Conservation (phyloP, 2,329 filamentous ascomycete genomes). For the Knufia fluminis region DNA sequence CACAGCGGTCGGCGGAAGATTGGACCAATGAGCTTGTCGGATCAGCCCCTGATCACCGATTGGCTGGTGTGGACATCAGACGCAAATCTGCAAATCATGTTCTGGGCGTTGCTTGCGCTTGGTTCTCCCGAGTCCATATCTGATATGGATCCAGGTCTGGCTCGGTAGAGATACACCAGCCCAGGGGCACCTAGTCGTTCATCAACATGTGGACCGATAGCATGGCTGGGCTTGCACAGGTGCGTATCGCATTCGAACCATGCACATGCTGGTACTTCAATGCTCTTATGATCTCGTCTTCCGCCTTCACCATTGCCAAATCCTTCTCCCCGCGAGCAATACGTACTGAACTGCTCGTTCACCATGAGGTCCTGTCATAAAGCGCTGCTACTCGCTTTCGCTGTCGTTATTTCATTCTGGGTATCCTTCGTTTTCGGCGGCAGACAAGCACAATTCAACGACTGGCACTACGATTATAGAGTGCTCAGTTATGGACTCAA, state of each 20-base stretch:
- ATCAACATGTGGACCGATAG: neutral
- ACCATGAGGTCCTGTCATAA: conserved; percentile 6
- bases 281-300: neutral
- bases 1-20: neutral
- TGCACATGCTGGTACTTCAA: neutral
- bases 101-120: neutral
- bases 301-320: neutral
- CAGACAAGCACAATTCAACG: conserved; percentile 7
- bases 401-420: conserved; percentile 5
- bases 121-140: neutral
- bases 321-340: neutral
- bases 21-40: neutral
- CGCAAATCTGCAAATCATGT: conserved; percentile 9
- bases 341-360: neutral
- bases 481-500: conserved; percentile 8
- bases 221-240: neutral
- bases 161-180: neutral
- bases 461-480: conserved; percentile 9
- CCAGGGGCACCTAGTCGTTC: neutral
- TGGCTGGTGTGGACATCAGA: neutral
- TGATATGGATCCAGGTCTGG: neutral
- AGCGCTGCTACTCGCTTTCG: conserved; percentile 5
- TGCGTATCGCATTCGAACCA: neutral
- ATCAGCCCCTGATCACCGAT: neutral
- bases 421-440: conserved; percentile 7